A percentile compares a stretch with the other conserved stretches of the same genome.
Conservation (phyloP, 2,329 filamentous ascomycete genomes). For the Exophiala aquamarina region DNA sequence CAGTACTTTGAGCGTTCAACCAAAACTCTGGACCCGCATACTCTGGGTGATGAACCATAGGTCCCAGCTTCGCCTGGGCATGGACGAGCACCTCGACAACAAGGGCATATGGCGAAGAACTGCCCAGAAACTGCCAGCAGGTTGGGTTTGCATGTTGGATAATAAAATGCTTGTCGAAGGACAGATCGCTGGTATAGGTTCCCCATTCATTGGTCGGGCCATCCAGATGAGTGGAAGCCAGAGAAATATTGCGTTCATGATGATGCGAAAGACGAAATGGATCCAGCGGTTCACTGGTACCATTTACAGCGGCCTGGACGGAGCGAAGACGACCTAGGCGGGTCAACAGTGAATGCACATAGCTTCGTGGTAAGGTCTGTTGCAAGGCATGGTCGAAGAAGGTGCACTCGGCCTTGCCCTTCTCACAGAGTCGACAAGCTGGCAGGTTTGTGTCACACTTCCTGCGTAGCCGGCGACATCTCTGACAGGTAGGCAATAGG, state of each 20-base stretch:
- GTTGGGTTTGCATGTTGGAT: slow-evolving; percentile 28
- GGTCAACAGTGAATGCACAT: slow-evolving; percentile 30
- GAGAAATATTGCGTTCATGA: slow-evolving; percentile 13
- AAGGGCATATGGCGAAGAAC: slow-evolving; percentile 28
- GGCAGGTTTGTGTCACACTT: slow-evolving; percentile 32
- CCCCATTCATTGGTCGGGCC: slow-evolving; percentile 22
- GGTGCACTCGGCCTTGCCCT: slow-evolving; percentile 32
- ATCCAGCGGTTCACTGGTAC: slow-evolving; percentile 10
- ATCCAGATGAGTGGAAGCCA: slow-evolving; percentile 14
- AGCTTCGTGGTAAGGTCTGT: slow-evolving; percentile 29
- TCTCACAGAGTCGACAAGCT: slow-evolving; percentile 30
- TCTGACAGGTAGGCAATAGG: slow-evolving; percentile 29
- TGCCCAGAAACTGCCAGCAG: slow-evolving; percentile 30
- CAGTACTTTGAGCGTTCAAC: slow-evolving; percentile 25
- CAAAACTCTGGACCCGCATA: slow-evolving; percentile 27
- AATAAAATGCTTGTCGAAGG: slow-evolving; percentile 31
- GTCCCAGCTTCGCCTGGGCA: slow-evolving; percentile 27
- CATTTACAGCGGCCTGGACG: slow-evolving; percentile 25
- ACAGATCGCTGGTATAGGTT: slow-evolving; percentile 26
- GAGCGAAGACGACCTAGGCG: slow-evolving; percentile 25
- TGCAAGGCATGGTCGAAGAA: slow-evolving; percentile 32
- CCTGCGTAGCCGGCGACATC: slow-evolving; percentile 30
- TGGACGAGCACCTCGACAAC: slow-evolving; percentile 29
- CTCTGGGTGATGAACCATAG: slow-evolving; percentile 26
- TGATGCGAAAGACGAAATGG: slow-evolving; percentile 11